These are phyloP conservation scores for Phytophthora sp. DNA, from an alignment of 352 stramenopile genomes.

Conservation along the genomic window DNA sequence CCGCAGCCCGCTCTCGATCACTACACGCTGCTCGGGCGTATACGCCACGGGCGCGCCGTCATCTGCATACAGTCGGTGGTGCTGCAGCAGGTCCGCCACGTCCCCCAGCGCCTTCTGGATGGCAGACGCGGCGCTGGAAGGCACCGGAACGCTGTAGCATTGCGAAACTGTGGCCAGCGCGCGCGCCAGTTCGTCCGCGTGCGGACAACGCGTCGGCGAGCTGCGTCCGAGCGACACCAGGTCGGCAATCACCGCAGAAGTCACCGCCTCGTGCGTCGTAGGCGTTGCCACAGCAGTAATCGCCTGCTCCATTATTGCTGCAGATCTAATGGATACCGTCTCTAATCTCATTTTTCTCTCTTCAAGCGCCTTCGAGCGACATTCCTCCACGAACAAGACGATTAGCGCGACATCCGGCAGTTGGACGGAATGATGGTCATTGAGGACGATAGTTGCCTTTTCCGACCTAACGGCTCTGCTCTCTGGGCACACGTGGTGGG, in stretches of 20 bases:
- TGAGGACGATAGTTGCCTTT: slow-evolving; percentile 7
- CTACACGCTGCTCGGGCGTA: slow-evolving; percentile 26
- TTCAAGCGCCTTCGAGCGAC: slow-evolving; percentile 1
- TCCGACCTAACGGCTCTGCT: too few species aligned
- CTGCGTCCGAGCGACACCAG: slow-evolving; percentile 29
- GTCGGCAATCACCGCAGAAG: slow-evolving; percentile 22
- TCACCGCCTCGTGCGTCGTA: slow-evolving; percentile 32
- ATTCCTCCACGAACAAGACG: too few species aligned
- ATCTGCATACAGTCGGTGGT: slow-evolving; percentile 40
- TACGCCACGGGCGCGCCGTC: slow-evolving; percentile 18
- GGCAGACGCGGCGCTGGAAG: slow-evolving; percentile 35
- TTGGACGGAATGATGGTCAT: slow-evolving; percentile 1
- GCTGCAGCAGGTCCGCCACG: slow-evolving; percentile 48
- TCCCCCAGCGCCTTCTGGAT: slow-evolving; percentile 49
- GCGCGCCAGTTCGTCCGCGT: slow-evolving; percentile 43
- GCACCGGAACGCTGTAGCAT: slow-evolving; percentile 54
- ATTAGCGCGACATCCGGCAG: too few species aligned
- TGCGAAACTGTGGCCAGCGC: slow-evolving; percentile 49
- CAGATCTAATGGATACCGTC: background rate
- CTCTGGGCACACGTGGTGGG: too few species aligned
- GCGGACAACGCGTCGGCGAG: slow-evolving; percentile 17
- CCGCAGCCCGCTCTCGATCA: slow-evolving; percentile 43
- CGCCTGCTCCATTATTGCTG: slow-evolving; percentile 17
- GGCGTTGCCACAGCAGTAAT: slow-evolving; percentile 8
- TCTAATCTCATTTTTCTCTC: background rate